phyloP scores from a whole-genome alignment of 495 filamentous ascomycete species.

The Penicillium angulare region DNA sequence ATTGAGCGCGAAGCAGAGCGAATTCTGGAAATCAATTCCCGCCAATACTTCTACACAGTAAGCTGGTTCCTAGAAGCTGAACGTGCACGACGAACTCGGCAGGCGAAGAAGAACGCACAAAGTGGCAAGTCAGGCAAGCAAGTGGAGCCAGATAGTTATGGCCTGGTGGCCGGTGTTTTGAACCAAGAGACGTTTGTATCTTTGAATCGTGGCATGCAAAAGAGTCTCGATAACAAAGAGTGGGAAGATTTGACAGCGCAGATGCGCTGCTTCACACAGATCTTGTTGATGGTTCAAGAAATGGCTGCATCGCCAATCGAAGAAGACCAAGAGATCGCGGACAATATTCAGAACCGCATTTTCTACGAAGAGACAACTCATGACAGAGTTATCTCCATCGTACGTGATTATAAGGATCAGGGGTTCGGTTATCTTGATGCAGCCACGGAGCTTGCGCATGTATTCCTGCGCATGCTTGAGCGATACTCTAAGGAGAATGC shows the following conservation, averaged over 20 bases:
- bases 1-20: constrained; percentile 91
- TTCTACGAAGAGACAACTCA: constrained; percentile 98
- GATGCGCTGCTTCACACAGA: constrained; percentile 80
- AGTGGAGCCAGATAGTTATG: constrained; percentile 73
- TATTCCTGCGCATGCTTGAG: constrained; percentile 90
- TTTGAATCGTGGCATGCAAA: constrained; percentile 78
- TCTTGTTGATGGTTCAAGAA: constrained; percentile 88
- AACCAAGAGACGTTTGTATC: constrained; percentile 91
- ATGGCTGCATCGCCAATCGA: constrained; percentile 84
- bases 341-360: constrained; percentile 93
- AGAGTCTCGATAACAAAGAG: constrained; percentile 71
- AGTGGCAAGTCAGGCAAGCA: constrained; percentile 38
- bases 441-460: constrained; percentile 85
- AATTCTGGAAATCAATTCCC: constrained; percentile 65
- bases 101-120: constrained; percentile 39
- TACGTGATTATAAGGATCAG: constrained; percentile 85
- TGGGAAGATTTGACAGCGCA: constrained; percentile 85
- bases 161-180: constrained; percentile 80
- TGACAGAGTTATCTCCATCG: constrained; percentile 75
- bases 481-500: constrained; percentile 91
- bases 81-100: constrained; percentile 63
- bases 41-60: constrained; percentile 90
- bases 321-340: constrained; percentile 95
- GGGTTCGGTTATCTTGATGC: constrained; percentile 92
- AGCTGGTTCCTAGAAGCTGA: constrained; percentile 96